These are phyloP conservation scores for Phialophora expanda DNA, from an alignment of 2,329 filamentous ascomycete genomes.

Conservation along the genomic window DNA sequence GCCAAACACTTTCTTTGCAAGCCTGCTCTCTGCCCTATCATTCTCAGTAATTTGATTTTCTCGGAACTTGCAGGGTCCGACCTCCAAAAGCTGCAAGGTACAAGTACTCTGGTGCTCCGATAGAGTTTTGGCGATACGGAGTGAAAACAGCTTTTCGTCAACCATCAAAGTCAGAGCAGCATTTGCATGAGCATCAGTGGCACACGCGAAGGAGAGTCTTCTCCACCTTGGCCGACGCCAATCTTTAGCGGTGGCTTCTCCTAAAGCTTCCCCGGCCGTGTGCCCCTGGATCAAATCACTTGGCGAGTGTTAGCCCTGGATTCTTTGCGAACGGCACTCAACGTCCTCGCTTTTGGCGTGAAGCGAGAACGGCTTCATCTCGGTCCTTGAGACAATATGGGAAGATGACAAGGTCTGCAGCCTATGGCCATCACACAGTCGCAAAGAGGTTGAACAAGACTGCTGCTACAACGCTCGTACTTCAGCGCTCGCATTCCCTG, in stretches of 20 bases:
- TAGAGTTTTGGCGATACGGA: background rate
- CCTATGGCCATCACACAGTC: no score
- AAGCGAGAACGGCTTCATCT: constrained; percentile 33
- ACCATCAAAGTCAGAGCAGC: background rate
- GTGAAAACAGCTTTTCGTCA: background rate
- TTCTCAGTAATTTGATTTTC: background rate
- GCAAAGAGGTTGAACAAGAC: background rate
- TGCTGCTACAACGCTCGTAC: background rate
- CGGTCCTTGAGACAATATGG: constrained; percentile 20
- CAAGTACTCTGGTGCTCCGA: background rate
- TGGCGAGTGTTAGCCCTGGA: constrained; percentile 16
- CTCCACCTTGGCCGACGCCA: constrained; percentile 27
- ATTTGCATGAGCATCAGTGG: constrained; percentile 16
- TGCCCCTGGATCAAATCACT: constrained; percentile 20
- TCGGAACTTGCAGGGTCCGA: background rate
- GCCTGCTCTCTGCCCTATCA: background rate
- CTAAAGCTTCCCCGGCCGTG: constrained; percentile 24
- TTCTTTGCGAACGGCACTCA: background rate
- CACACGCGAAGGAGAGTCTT: constrained; percentile 15
- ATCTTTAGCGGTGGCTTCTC: constrained; percentile 26
- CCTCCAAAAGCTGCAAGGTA: background rate
- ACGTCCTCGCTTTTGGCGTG: constrained; percentile 1
- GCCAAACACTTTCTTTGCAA: background rate
- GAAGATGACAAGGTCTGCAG: background rate
- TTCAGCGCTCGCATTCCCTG: background rate